Base-by-base conservation (phyloP, 1,139 yeast genomes). In the Geotrichum australiense region DNA sequence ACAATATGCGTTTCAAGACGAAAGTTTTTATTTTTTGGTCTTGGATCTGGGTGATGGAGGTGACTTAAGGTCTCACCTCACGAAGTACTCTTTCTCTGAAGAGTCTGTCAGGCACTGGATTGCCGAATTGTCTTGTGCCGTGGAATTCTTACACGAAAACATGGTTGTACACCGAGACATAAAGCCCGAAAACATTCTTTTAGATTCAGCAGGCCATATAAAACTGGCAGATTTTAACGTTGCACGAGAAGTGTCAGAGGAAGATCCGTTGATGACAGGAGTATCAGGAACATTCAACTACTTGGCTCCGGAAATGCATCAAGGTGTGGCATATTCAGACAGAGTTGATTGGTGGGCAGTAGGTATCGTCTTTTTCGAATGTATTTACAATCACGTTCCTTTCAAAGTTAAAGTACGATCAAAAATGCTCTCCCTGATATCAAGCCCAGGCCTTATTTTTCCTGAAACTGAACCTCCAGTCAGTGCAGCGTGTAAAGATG, bases 281-380 rank as follows among this genome's bases (percentile, higher is more conserved):
- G 76, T 83, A 52, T 83, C 85, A 16, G 96, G 95, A 0, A 86
- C 95, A 0, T 85, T 91, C 1, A 91, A 82, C 56, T 86, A 86
- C 56, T 80, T 86, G 75, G 94, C 96, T 0, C 96, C 96, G 2
- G 95, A 86, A 56, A 82, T 86, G 38, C 61, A 54, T 38, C 71
- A 72, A 44, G 86, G 86, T 10, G 75, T 74, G 40, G 75, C 78
- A 5, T 85, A 85, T 55, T 84, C 83, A 37, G 76, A 71, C 45
- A 70, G 74, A 27, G 91, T 86, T 11, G 96, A 86, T 60, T 85
- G 94, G 91, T 86, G 95, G 89, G 82, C 94, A 0, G 66, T 86
- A 22, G 96, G 96, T 0, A 80, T 94, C 55, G 85, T 85, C 5
- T 72, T 84, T 26, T 86, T 69, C 60, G 96, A 86, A 58, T 74